Evolutionary conservation across 1,139 yeast genomes (phyloP), one percentile per base, ranked within the genome.

Genomic region (Kodamaea ohmeri): DNA sequence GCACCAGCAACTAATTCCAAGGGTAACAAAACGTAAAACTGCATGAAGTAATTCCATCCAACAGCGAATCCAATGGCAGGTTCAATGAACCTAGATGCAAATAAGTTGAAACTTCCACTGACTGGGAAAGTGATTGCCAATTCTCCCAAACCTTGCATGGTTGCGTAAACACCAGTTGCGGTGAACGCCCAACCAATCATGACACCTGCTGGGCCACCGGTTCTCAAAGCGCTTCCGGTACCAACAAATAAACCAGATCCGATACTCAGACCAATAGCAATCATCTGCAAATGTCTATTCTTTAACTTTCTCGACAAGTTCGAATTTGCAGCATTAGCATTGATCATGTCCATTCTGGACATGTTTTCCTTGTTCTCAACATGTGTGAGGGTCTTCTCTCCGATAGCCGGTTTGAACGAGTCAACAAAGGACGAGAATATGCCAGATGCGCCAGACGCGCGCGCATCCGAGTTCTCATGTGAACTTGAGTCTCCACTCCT

Each of bases 201-300:
- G 32, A 88, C 63, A 33, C 85, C 83, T 0, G 78, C 88, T 1
- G 96, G 89, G 2, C 96, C 96, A 41, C 90, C 95, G 35, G 65
- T 60, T 31, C 52, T 45, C 45, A 70, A 57, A 15, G 71, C 71
- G 16, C 53, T 44, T 9, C 60, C 61, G 12, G 58, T 50, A 31
- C 61, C 61, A 12, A 56, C 52, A 36, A 56, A 56, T 36, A 81
- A 62, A 30, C 88, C 88, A 1, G 87, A 67, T 47, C 87, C 87
- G 25, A 80, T 73, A 41, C 80, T 70, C 31, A 84, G 83, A 35
- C 85, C 85, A 37, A 80, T 69, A 28, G 84, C 80, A 43, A 80
- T 77, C 74, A 80, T 70, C 53, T 78, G 83, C 35, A 80, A 60
- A 48, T 78, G 85, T 39, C 83, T 65, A 53, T 64, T 47, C 40